Percentiles rank a stretch among this genome's conserved stretches.
Conservation (phyloP, 352 stramenopile genomes). For the Globisporangium mamillatum region DNA sequence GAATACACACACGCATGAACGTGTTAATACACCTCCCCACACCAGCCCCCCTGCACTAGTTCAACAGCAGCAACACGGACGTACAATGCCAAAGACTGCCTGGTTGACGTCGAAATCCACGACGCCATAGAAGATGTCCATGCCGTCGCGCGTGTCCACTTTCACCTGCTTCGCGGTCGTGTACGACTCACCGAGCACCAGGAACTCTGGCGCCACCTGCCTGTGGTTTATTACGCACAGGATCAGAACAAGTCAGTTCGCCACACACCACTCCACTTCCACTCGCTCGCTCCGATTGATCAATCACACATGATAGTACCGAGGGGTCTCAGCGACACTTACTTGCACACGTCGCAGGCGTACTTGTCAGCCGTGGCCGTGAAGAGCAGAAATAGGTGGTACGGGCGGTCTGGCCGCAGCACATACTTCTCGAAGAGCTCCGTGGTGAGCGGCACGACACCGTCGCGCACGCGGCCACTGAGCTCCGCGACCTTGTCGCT, state of each 20-base stretch:
- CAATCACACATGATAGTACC: background rate
- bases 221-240: conserved; percentile 17
- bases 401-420: conserved; percentile 65
- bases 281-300: background rate
- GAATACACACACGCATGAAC: background rate
- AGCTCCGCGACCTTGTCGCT: conserved; percentile 67
- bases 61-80: background rate
- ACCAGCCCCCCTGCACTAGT: background rate
- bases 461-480: conserved; percentile 42
- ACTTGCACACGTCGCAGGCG: conserved; percentile 73
- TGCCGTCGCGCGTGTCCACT: conserved; percentile 68
- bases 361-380: conserved; percentile 75
- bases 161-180: conserved; percentile 59
- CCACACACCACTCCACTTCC: background rate
- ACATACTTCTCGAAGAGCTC: conserved; percentile 61
- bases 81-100: conserved; percentile 59
- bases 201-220: conserved; percentile 68
- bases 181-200: conserved; percentile 64
- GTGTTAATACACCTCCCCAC: background rate
- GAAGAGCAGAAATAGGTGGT: conserved; percentile 79
- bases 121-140: conserved; percentile 75
- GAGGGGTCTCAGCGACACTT: conserved; percentile 17
- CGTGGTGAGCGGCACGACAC: conserved; percentile 54
- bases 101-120: conserved; percentile 79
- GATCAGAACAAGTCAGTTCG: background rate